Conservation (phyloP, 371 early-diverging fungal species). For the Quaeritorhiza haematococci region DNA sequence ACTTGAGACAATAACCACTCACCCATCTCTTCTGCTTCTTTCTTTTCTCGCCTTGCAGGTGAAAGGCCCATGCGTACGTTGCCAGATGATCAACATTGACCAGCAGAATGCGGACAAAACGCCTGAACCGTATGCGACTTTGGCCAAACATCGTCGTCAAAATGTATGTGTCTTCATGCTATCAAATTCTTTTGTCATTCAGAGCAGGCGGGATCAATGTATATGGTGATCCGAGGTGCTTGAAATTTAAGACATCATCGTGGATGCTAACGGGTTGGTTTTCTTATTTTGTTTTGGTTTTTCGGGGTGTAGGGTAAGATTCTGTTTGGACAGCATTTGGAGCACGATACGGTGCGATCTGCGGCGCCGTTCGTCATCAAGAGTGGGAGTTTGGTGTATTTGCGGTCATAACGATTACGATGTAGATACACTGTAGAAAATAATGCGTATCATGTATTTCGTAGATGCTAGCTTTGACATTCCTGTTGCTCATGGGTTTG, state of each 20-base stretch:
- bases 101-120: constrained; percentile 45
- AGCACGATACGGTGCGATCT: neutral
- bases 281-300: neutral
- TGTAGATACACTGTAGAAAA: too few species aligned
- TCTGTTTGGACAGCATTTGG: neutral
- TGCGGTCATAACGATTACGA: too few species aligned
- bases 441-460: too few species aligned
- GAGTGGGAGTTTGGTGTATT: too few species aligned
- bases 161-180: neutral
- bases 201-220: neutral
- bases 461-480: too few species aligned
- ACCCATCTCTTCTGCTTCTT: neutral
- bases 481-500: too few species aligned
- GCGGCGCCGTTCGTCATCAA: neutral
- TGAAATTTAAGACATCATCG: too few species aligned
- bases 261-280: too few species aligned
- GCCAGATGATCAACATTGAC: constrained; percentile 64
- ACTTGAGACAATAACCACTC: neutral
- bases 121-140: constrained; percentile 51
- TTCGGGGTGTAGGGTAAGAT: neutral
- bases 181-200: neutral
- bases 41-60: neutral
- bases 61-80: constrained; percentile 58
- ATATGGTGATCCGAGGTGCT: too few species aligned
- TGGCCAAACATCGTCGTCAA: constrained; percentile 25